Conservation (phyloP, 768 basidiomycete species). For the Mycena epipterygia region DNA sequence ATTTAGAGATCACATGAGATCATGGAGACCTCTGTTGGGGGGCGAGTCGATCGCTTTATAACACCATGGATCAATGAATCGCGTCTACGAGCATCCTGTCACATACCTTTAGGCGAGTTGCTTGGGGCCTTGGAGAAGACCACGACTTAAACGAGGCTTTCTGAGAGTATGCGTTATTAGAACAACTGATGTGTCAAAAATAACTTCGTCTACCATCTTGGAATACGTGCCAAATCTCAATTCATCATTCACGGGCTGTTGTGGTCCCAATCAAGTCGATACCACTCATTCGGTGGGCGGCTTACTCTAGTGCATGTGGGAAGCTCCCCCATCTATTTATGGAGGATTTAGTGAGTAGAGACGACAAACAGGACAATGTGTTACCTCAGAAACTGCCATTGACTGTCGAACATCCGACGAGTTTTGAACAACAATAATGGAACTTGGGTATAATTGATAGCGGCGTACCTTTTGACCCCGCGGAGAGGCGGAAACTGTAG, state of each 20-base stretch:
- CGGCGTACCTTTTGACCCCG: slow-evolving; percentile 1
- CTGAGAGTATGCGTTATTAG: not conserved
- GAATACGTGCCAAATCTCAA: slow-evolving; percentile 19
- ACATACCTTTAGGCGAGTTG: slow-evolving; percentile 15
- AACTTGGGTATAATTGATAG: not conserved
- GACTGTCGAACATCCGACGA: slow-evolving; percentile 1
- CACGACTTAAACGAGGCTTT: slow-evolving; percentile 28
- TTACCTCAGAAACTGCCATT: slow-evolving; percentile 23
- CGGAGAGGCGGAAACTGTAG: not conserved
- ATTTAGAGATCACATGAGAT: not conserved
- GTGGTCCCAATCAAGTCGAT: not conserved
- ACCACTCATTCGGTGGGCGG: not conserved
- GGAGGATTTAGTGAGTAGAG: not conserved
- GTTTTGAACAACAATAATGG: not conserved
- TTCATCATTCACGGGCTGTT: not conserved
- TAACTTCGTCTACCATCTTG: slow-evolving; percentile 4
- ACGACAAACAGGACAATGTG: not conserved
- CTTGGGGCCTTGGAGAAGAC: slow-evolving; percentile 1
- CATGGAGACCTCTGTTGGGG: not conserved
- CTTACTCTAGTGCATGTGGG: not conserved
- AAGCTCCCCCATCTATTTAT: slow-evolving; percentile 25
- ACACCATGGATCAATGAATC: not conserved
- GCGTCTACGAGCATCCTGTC: not conserved
- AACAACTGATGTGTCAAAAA: not conserved
- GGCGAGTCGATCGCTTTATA: slow-evolving; percentile 10